Conservation (phyloP, 805 yeast species). For the Ogataea ramenticola region DNA sequence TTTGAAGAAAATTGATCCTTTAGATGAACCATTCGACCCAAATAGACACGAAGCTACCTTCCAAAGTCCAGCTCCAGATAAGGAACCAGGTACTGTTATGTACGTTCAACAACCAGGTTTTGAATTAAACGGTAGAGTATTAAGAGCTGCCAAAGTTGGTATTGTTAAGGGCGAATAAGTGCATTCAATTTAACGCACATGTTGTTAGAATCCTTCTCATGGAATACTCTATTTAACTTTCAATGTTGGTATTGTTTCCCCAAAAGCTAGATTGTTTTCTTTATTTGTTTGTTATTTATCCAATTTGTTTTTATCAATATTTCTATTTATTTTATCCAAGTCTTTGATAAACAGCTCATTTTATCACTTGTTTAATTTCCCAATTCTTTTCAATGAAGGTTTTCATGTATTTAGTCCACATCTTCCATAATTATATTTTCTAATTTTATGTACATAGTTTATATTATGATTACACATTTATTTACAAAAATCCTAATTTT, state of each 20-base stretch:
- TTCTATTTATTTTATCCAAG: too few relatives aligned
- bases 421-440: background rate
- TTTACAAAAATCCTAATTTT: background rate
- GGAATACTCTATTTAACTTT: too few relatives aligned
- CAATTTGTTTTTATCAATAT: too few relatives aligned
- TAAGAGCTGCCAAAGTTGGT: slow-evolving; percentile 95
- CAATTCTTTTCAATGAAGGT: background rate
- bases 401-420: background rate
- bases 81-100: slow-evolving; percentile 89
- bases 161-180: slow-evolving; percentile 53
- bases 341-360: too few relatives aligned
- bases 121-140: slow-evolving; percentile 76
- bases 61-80: slow-evolving; percentile 78
- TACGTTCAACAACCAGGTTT: slow-evolving; percentile 90
- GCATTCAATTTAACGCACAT: too few relatives aligned
- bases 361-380: background rate
- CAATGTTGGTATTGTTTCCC: too few relatives aligned
- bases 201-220: too few relatives aligned
- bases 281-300: too few relatives aligned
- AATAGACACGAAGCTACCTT: slow-evolving; percentile 90
- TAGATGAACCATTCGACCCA: slow-evolving; percentile 84
- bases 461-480: background rate
- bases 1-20: slow-evolving; percentile 68
- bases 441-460: slow-evolving; percentile 3
- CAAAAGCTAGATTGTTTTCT: too few relatives aligned